A percentile compares a stretch with the other conserved stretches of the same genome.
These are phyloP conservation scores for Sporisorium scitamineum DNA, from an alignment of 1,284 basidiomycete genomes.

Conservation along the genomic window DNA sequence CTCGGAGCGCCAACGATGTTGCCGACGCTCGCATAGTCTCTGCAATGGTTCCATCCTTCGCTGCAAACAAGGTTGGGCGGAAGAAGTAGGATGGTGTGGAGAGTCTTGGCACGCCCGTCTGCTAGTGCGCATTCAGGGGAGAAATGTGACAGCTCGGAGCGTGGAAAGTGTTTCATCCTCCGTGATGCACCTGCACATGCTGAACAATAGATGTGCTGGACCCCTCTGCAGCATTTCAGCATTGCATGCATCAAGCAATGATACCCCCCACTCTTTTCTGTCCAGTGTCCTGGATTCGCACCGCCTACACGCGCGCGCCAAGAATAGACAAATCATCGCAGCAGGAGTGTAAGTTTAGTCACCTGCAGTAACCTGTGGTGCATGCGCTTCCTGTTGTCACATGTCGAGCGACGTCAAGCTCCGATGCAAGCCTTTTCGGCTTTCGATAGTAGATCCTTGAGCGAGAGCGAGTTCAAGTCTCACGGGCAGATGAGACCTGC, in stretches of 20 bases:
- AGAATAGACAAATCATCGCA: not conserved
- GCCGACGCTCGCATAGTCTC: not conserved
- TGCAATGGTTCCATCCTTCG: not conserved
- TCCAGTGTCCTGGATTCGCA: not conserved
- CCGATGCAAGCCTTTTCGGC: not conserved
- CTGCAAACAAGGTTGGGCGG: not conserved
- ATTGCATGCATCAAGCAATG: constrained; percentile 14
- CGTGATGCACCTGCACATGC: constrained; percentile 2
- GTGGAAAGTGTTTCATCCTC: constrained; percentile 16
- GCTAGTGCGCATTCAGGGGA: not conserved
- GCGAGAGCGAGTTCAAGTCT: not conserved
- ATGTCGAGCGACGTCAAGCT: not conserved
- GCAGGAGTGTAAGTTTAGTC: not conserved
- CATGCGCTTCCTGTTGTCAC: not conserved
- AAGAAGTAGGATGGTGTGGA: not conserved
- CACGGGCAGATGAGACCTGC: not conserved
- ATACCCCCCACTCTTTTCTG: not conserved
- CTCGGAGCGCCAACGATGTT: not conserved
- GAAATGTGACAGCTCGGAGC: constrained; percentile 33
- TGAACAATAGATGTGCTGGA: not conserved
- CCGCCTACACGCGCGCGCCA: not conserved
- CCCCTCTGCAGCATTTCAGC: constrained; percentile 33
- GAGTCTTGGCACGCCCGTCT: not conserved
- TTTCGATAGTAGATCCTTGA: not conserved
- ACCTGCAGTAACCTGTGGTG: too few relatives aligned